Conservation (phyloP, 306 rosid genomes). For the Fagus crenata region DNA sequence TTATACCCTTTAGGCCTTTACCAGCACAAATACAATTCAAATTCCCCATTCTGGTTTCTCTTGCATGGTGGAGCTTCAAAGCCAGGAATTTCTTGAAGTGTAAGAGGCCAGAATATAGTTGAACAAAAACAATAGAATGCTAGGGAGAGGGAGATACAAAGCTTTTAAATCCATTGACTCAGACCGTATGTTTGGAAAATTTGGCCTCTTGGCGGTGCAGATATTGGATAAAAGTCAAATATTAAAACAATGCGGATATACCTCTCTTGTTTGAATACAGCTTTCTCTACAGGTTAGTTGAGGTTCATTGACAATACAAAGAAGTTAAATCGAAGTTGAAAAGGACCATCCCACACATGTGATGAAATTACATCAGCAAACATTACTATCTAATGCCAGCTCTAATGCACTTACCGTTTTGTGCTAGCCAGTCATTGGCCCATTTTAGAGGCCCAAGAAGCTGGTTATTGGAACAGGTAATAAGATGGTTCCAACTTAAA, state of each 20-base stretch:
- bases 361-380: too few species aligned
- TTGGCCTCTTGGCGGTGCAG: slow-evolving; percentile 30
- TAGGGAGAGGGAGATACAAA: neutral
- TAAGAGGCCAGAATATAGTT: neutral
- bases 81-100: neutral
- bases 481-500: too few species aligned
- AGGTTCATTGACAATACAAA: slow-evolving; percentile 38
- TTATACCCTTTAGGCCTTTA: slow-evolving; percentile 40
- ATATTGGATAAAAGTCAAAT: slow-evolving; percentile 32
- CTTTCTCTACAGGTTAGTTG: slow-evolving; percentile 47
- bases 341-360: slow-evolving; percentile 30
- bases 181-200: slow-evolving; percentile 19
- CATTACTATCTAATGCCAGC: too few species aligned
- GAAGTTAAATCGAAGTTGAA: slow-evolving; percentile 46
- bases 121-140: neutral
- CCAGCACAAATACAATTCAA: slow-evolving; percentile 22
- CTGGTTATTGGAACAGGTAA: too few species aligned
- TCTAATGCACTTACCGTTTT: too few species aligned
- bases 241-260: slow-evolving; percentile 2
- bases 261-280: neutral
- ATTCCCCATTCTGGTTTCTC: slow-evolving; percentile 24
- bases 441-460: too few species aligned
- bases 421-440: too few species aligned
- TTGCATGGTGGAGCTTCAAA: neutral
- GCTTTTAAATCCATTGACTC: slow-evolving; percentile 30